phyloP scores from a whole-genome alignment of 2,329 filamentous ascomycete genomes.

The Phoma sp. region DNA sequence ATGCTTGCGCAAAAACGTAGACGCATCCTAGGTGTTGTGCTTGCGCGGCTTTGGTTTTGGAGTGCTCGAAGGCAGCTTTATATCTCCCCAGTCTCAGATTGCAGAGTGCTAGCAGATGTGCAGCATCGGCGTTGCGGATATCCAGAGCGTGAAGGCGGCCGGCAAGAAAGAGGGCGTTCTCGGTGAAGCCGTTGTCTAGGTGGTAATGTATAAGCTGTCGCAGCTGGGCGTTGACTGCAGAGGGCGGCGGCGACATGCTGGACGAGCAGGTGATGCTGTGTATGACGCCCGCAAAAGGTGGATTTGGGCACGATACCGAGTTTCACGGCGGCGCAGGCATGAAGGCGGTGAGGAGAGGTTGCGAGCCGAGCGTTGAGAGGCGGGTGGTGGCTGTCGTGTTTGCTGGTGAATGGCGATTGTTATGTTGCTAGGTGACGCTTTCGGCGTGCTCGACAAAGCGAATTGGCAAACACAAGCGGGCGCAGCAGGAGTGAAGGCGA shows the following conservation, averaged over 20 bases:
- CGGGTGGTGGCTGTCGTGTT: conserved; percentile 18
- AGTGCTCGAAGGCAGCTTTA: conserved; percentile 84
- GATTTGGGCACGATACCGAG: conserved; percentile 12
- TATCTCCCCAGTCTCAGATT: conserved; percentile 82
- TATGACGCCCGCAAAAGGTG: conserved; percentile 11
- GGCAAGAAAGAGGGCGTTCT: conserved; percentile 93
- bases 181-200: conserved; percentile 86
- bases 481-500: conserved; percentile 22
- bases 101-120: conserved; percentile 83
- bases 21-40: conserved; percentile 83
- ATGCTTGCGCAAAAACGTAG: conserved; percentile 91
- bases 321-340: conserved; percentile 31
- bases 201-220: conserved; percentile 72
- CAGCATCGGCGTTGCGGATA: conserved; percentile 76
- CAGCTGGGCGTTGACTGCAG: conserved; percentile 65
- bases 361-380: conserved; percentile 1
- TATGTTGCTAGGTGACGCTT: conserved; percentile 45
- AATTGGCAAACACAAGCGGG: conserved; percentile 42
- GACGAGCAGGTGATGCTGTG: conserved; percentile 19
- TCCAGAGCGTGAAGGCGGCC: conserved; percentile 86
- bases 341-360: conserved; percentile 25
- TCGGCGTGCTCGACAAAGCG: conserved; percentile 45
- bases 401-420: conserved; percentile 30
- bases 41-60: conserved; percentile 72
- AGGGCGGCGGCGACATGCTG: conserved; percentile 63